phyloP scores from a whole-genome alignment of 2,329 filamentous ascomycete genomes.

The Exophiala spinifera region DNA sequence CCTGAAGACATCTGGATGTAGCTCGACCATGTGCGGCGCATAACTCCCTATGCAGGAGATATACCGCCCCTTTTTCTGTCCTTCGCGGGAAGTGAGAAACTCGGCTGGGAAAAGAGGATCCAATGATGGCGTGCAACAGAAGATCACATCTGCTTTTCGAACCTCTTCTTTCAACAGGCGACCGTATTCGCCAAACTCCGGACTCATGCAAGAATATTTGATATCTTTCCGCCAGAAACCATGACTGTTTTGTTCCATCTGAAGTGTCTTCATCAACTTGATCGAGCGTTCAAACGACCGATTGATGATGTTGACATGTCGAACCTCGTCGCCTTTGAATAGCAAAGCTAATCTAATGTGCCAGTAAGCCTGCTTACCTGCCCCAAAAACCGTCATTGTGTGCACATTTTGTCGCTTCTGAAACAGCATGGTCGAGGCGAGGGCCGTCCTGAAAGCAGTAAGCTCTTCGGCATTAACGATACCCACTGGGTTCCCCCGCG shows the following conservation, averaged over 20 bases:
- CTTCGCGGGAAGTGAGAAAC: conserved; percentile 63
- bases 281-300: conserved; percentile 51
- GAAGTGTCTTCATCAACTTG: conserved; percentile 53
- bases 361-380: conserved; percentile 90
- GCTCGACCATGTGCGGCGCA: conserved; percentile 72
- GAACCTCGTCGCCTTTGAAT: conserved; percentile 62
- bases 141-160: conserved; percentile 70
- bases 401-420: conserved; percentile 67
- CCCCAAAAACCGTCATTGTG: conserved; percentile 79
- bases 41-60: conserved; percentile 50
- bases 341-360: conserved; percentile 82
- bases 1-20: conserved; percentile 72
- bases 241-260: conserved; percentile 45
- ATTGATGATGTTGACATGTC: conserved; percentile 79
- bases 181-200: conserved; percentile 65
- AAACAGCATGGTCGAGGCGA: conserved; percentile 59
- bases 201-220: conserved; percentile 69
- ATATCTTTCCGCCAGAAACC: conserved; percentile 62
- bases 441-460: conserved; percentile 66
- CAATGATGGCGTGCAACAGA: conserved; percentile 79
- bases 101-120: conserved; percentile 70
- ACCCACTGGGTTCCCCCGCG: conserved; percentile 56
- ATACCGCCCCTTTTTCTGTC: conserved; percentile 43
- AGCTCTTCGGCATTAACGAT: conserved; percentile 66
- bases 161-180: conserved; percentile 70